phyloP scores from a whole-genome alignment of 768 basidiomycete species.

The Lepiota brunneoincarnata region DNA sequence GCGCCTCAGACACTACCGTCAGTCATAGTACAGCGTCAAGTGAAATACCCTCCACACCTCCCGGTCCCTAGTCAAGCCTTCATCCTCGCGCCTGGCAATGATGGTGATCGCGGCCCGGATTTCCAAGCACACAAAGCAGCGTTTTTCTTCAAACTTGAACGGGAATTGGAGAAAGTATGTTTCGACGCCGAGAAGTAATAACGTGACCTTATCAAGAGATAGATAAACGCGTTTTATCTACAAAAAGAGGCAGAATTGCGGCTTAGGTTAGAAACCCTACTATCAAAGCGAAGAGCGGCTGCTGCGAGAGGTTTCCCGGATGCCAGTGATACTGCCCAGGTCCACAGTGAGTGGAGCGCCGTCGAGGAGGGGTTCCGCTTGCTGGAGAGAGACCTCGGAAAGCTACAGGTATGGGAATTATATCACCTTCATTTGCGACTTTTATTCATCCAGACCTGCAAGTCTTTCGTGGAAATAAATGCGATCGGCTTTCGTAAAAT shows the following conservation, averaged over 20 bases:
- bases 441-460: constrained; percentile 15
- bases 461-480: constrained; percentile 98
- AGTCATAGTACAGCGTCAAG: constrained; percentile 28
- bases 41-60: constrained; percentile 36
- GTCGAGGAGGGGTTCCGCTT: constrained; percentile 95
- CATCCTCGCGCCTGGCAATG: constrained; percentile 58
- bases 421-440: neutral
- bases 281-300: constrained; percentile 89
- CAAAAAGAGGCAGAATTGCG: constrained; percentile 96
- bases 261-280: constrained; percentile 85
- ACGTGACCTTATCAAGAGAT: constrained; percentile 10
- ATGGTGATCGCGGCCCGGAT: constrained; percentile 74
- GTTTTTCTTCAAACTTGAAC: constrained; percentile 98
- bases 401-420: constrained; percentile 71
- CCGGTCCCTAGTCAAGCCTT: constrained; percentile 44
- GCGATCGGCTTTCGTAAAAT: constrained; percentile 97
- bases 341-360: constrained; percentile 90
- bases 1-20: constrained; percentile 51
- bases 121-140: constrained; percentile 95
- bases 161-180: constrained; percentile 92
- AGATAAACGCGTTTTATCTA: constrained; percentile 98
- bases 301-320: constrained; percentile 72
- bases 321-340: constrained; percentile 54
- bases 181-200: constrained; percentile 5
- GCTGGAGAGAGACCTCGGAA: constrained; percentile 90